Conservation (phyloP, 75 land plant genomes). For the Pseudotsuga menziesii region DNA sequence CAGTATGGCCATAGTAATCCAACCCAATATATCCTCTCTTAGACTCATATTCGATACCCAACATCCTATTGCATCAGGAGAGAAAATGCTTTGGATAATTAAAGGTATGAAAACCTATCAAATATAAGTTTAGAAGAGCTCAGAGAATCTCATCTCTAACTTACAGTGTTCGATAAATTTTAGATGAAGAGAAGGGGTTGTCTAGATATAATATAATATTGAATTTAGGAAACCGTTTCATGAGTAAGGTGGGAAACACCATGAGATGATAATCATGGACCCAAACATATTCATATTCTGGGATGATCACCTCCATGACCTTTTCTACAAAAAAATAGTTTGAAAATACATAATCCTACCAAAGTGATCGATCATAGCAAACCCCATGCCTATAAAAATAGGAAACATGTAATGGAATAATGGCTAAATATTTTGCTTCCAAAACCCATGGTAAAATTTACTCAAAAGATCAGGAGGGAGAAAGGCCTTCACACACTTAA, state of each 20-base stretch:
- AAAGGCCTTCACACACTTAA: too few relatives aligned
- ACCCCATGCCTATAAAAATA: conserved; percentile 50
- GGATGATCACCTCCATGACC: conserved; percentile 57
- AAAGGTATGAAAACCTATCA: conserved; percentile 63
- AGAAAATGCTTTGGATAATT: conserved; percentile 57
- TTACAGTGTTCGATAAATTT: conserved; percentile 53
- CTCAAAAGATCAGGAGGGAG: too few relatives aligned
- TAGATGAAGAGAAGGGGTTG: conserved; percentile 63
- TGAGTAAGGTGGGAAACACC: conserved; percentile 56
- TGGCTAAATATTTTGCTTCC: too few relatives aligned
- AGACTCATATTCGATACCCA: conserved; percentile 38
- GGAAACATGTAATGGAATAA: too few relatives aligned
- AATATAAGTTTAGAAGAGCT: conserved; percentile 41
- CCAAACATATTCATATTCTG: conserved; percentile 58
- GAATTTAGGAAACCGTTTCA: conserved; percentile 47
- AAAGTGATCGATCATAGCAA: conserved; percentile 45
- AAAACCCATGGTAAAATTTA: too few relatives aligned
- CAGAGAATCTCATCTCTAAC: conserved; percentile 50
- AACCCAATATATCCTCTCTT: conserved; percentile 62
- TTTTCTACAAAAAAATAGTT: conserved; percentile 61
- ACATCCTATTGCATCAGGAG: conserved; percentile 40
- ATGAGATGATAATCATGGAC: conserved; percentile 66
- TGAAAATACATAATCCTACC: conserved; percentile 61
- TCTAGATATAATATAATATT: conserved; percentile 58
- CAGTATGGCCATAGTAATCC: conserved; percentile 55